Evolutionary conservation across 2,329 filamentous ascomycete species (phyloP).

Genomic region (Phialophora chinensis): DNA sequence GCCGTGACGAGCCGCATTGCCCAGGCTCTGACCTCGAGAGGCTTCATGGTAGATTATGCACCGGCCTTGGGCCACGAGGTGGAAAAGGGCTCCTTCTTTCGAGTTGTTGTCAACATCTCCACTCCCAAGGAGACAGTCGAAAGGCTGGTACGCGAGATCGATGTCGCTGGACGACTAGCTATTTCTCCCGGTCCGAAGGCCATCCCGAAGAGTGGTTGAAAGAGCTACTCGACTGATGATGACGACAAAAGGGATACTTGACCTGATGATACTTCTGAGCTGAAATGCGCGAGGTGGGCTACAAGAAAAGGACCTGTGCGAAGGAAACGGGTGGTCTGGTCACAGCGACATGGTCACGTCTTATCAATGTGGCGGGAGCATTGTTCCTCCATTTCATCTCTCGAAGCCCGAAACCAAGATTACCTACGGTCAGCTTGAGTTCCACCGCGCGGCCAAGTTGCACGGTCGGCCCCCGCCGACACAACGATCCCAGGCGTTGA

Average conservation of each 20-base stretch:
- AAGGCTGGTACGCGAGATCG: slow-evolving; percentile 65
- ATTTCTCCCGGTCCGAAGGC: not conserved
- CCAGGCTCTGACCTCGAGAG: slow-evolving; percentile 60
- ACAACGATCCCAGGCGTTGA: no score
- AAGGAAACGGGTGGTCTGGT: not conserved
- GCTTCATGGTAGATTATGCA: slow-evolving; percentile 74
- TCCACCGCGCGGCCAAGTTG: no score
- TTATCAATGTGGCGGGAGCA: not conserved
- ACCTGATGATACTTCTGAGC: not conserved
- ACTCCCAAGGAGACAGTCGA: slow-evolving; percentile 67
- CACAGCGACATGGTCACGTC: not conserved
- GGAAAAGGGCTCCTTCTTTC: slow-evolving; percentile 59
- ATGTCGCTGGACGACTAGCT: slow-evolving; percentile 49
- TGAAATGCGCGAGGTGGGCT: not conserved
- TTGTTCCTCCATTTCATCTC: not conserved
- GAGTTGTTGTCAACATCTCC: slow-evolving; percentile 70
- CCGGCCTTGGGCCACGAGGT: slow-evolving; percentile 47
- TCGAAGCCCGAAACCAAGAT: no score
- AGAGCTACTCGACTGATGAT: not conserved
- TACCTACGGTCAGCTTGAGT: no score
- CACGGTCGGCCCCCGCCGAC: no score
- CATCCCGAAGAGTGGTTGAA: not conserved
- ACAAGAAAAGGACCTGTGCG: not conserved
- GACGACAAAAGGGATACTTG: not conserved
- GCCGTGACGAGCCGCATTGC: slow-evolving; percentile 62